These are phyloP conservation scores for Alternaria metachromatica DNA, from an alignment of 2,329 filamentous ascomycete species.

Conservation along the genomic window DNA sequence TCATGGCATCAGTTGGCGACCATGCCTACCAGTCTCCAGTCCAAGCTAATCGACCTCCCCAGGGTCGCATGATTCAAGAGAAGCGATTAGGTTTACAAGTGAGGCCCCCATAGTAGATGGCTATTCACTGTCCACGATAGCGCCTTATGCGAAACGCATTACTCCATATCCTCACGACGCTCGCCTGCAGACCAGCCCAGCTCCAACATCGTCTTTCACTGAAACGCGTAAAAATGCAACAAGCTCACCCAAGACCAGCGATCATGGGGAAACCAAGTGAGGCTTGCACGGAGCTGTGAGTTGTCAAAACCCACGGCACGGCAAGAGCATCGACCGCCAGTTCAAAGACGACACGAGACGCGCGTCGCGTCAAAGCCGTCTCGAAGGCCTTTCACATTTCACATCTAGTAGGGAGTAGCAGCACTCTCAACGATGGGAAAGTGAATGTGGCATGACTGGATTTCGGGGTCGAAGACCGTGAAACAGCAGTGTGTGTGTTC, in stretches of 20 bases:
- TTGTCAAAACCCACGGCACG: not conserved
- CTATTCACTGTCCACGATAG: not conserved
- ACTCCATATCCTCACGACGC: not conserved
- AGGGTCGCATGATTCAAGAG: not conserved
- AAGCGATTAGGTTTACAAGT: not conserved
- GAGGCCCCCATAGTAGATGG: not conserved
- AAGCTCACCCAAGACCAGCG: not conserved
- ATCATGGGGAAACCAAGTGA: not conserved
- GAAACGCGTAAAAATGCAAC: not conserved
- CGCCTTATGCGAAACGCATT: not conserved
- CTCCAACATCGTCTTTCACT: not conserved
- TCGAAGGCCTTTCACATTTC: not conserved
- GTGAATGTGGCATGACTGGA: not conserved
- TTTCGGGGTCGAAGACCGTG: not conserved
- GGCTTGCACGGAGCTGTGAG: not conserved
- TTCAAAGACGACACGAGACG: constrained; percentile 8
- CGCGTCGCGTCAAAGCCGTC: constrained; percentile 5
- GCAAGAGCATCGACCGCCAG: not conserved
- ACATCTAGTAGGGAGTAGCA: not conserved
- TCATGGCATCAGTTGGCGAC: not conserved
- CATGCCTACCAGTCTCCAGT: not conserved
- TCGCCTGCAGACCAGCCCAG: not conserved
- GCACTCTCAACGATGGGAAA: not conserved
- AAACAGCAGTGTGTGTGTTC: constrained; percentile 2
- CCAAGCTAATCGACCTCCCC: not conserved